Percentiles rank a stretch among this genome's conserved stretches.
These are phyloP conservation scores for Lotus japonicus DNA, from an alignment of 306 rosid genomes.

Conservation along the genomic window DNA sequence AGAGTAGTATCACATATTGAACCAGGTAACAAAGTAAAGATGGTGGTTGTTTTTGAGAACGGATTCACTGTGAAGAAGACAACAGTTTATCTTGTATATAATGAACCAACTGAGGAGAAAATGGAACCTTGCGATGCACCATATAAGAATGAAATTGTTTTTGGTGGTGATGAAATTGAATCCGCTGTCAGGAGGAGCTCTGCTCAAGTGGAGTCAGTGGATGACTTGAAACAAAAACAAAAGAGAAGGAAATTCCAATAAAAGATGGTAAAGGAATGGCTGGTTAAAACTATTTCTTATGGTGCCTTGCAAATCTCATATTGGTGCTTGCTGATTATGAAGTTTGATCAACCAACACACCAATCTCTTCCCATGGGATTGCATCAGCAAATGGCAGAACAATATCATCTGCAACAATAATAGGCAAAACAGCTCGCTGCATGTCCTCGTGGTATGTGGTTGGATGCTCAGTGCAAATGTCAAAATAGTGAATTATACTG, in stretches of 20 bases:
- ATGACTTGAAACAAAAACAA: neutral
- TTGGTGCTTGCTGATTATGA: neutral
- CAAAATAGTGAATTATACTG: no score
- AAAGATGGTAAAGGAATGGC: neutral
- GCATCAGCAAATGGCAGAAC: constrained; percentile 96
- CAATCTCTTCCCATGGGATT: constrained; percentile 96
- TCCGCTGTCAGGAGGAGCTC: neutral
- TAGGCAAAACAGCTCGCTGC: constrained; percentile 98
- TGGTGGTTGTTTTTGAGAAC: neutral
- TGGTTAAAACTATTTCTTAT: neutral
- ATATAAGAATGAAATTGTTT: neutral
- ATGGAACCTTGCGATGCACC: neutral
- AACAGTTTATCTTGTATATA: constrained; percentile 3
- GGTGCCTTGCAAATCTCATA: neutral
- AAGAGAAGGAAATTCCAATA: neutral
- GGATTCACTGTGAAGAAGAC: neutral
- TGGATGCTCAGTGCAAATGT: constrained; percentile 89
- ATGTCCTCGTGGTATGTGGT: constrained; percentile 91
- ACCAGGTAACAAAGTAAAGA: constrained; percentile 2
- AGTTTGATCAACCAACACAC: constrained; percentile 67
- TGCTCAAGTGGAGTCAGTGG: neutral
- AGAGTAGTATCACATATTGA: neutral
- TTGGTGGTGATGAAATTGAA: neutral
- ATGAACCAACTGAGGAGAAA: neutral
- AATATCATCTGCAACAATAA: constrained; percentile 89